Evolutionary conservation across 495 filamentous ascomycete species (phyloP).

Genomic region (Glutinoglossum americanum): DNA sequence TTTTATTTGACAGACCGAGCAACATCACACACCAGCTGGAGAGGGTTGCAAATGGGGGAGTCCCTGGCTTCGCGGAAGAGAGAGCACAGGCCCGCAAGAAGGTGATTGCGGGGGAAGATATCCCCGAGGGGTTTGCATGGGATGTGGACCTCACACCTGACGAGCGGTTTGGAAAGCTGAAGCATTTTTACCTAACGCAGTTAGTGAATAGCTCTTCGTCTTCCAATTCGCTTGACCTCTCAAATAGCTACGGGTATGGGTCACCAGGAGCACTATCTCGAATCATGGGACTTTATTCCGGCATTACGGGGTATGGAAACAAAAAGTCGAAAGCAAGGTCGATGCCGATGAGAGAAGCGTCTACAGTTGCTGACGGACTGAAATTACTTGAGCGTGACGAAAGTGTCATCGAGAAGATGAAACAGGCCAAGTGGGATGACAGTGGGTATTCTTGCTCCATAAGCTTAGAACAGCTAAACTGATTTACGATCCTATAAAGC

Average conservation of each 20-base stretch:
- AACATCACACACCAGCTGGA: constrained; percentile 55
- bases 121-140: background rate
- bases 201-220: constrained; percentile 33
- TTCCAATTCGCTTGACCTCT: constrained; percentile 26
- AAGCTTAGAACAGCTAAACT: background rate
- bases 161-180: constrained; percentile 15
- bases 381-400: constrained; percentile 10
- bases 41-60: constrained; percentile 27
- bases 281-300: constrained; percentile 81
- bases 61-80: background rate
- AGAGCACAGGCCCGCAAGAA: background rate
- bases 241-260: constrained; percentile 39
- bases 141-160: constrained; percentile 6
- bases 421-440: constrained; percentile 9
- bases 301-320: constrained; percentile 25
- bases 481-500: background rate
- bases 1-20: constrained; percentile 72
- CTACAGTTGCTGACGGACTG: constrained; percentile 3
- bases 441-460: constrained; percentile 4
- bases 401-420: constrained; percentile 10
- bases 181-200: constrained; percentile 30
- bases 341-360: constrained; percentile 56
- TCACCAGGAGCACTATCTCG: constrained; percentile 65
- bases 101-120: background rate
- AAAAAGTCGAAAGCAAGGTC: constrained; percentile 48